Conservation (phyloP, 202 grass and related monocot species). For the Dendrocalamus latiflorus region DNA sequence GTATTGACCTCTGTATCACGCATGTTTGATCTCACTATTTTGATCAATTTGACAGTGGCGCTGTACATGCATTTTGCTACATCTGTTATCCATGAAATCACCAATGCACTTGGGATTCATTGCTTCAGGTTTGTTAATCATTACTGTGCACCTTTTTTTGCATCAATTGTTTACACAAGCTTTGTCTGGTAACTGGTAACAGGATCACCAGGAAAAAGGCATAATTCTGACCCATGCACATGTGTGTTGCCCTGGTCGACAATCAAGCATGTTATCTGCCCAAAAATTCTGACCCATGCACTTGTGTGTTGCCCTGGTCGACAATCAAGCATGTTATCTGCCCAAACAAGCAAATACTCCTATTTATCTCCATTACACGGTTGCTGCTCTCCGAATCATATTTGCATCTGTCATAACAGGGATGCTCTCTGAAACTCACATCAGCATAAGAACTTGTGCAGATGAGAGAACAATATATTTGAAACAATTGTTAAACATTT, state of each 20-base stretch:
- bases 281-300: background rate
- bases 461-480: constrained; percentile 15
- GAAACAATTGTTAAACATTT: constrained; percentile 12
- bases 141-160: background rate
- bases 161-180: constrained; percentile 4
- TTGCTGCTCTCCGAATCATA: background rate
- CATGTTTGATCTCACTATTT: background rate
- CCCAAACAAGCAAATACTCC: background rate
- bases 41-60: constrained; percentile 52
- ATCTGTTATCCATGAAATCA: constrained; percentile 96
- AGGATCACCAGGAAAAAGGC: constrained; percentile 97
- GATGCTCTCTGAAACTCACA: constrained; percentile 1
- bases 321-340: constrained; percentile 12
- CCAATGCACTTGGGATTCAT: constrained; percentile 82
- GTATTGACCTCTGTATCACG: background rate
- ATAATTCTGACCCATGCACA: constrained; percentile 24
- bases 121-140: constrained; percentile 71
- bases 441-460: background rate
- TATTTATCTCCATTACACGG: background rate
- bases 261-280: background rate
- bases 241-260: background rate
- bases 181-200: constrained; percentile 20
- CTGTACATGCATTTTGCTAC: constrained; percentile 96
- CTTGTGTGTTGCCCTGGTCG: background rate
- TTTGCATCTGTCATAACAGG: background rate